Conservation (phyloP, 2,329 filamentous ascomycete genomes). For the Hypocrella siamensis region DNA sequence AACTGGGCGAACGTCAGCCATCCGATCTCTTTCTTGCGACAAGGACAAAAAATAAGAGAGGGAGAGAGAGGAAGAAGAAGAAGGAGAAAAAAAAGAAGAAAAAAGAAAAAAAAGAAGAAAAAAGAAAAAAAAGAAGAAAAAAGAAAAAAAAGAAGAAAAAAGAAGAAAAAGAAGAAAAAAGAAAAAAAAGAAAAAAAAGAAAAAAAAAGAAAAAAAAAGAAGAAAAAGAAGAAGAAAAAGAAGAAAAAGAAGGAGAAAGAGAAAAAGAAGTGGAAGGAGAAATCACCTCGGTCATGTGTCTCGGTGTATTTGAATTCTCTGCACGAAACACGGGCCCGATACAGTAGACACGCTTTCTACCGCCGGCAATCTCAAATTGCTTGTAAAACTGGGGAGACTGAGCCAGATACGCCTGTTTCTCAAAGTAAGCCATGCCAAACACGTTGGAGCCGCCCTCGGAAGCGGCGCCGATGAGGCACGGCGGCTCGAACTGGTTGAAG, state of each 20-base stretch:
- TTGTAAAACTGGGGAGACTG: slow-evolving; percentile 80
- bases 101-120: background rate
- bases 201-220: background rate
- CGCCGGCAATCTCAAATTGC: slow-evolving; percentile 70
- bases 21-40: too few species aligned
- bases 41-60: too few species aligned
- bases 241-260: background rate
- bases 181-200: too few species aligned
- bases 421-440: slow-evolving; percentile 83
- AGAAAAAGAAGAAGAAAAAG: background rate
- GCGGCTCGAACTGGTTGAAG: slow-evolving; percentile 77
- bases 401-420: slow-evolving; percentile 62
- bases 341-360: slow-evolving; percentile 62
- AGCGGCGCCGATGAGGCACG: slow-evolving; percentile 76
- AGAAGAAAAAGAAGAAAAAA: too few species aligned
- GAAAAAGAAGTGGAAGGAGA: too few species aligned
- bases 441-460: slow-evolving; percentile 90
- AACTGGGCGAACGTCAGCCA: too few species aligned
- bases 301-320: slow-evolving; percentile 72
- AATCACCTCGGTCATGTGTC: slow-evolving; percentile 77
- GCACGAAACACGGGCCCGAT: slow-evolving; percentile 72
- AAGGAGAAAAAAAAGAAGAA: too few species aligned
- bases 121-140: background rate
- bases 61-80: too few species aligned
- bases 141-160: background rate